A percentile compares a stretch with the other conserved stretches of the same genome.
Conservation (phyloP, 805 yeast genomes). For the Starmera pachycereana region DNA sequence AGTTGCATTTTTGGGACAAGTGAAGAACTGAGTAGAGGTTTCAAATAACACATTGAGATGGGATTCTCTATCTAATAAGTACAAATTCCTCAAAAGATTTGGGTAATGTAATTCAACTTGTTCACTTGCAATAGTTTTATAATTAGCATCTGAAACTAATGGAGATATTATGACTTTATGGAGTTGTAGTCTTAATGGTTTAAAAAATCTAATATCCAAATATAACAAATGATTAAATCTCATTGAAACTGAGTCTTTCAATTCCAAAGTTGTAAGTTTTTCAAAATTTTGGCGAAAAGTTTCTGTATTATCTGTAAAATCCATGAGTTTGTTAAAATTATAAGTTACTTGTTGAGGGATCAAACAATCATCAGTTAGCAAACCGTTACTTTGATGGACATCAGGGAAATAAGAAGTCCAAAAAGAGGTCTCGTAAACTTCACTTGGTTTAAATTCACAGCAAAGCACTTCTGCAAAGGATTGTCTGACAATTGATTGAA, state of each 20-base stretch:
- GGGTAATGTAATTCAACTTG: constrained; percentile 50
- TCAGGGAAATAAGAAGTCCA: constrained; percentile 11
- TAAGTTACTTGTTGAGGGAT: no score
- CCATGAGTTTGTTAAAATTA: constrained; percentile 4
- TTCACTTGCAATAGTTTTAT: constrained; percentile 37
- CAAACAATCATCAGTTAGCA: constrained; percentile 5
- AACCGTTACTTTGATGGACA: constrained; percentile 2
- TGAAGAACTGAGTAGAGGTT: constrained; percentile 77
- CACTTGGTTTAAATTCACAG: constrained; percentile 10
- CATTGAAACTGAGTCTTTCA: constrained; percentile 18
- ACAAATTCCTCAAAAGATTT: constrained; percentile 34
- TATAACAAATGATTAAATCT: constrained; percentile 49
- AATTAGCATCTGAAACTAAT: constrained; percentile 37
- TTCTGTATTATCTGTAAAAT: neutral
- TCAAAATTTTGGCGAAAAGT: neutral
- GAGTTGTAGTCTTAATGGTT: constrained; percentile 36
- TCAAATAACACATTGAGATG: constrained; percentile 67
- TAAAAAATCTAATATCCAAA: constrained; percentile 51
- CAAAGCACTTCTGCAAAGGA: constrained; percentile 36
- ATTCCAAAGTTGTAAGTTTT: neutral
- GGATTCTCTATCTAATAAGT: constrained; percentile 77
- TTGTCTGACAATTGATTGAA: constrained; percentile 29
- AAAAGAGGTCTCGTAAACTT: constrained; percentile 9
- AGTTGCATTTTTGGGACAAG: constrained; percentile 75
- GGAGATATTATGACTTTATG: constrained; percentile 44